These are phyloP conservation scores for Pleurotus citrinopileatus DNA, from an alignment of 768 basidiomycete genomes.

Conservation along the genomic window DNA sequence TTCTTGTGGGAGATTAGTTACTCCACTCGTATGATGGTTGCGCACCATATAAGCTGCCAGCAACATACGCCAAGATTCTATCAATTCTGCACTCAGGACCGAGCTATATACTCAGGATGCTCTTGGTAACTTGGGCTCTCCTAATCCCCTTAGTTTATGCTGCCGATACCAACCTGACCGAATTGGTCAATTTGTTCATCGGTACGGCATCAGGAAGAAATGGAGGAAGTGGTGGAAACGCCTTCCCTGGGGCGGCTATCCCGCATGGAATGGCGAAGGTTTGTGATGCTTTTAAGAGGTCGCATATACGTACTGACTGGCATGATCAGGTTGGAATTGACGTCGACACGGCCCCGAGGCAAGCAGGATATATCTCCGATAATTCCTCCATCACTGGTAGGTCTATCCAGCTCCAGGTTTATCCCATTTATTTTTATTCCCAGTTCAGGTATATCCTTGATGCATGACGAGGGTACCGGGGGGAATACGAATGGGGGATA, in stretches of 20 bases:
- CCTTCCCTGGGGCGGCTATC: constrained; percentile 48
- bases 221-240: constrained; percentile 46
- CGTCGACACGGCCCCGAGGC: constrained; percentile 44
- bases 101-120: no score
- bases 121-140: no score
- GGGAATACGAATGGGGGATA: constrained; percentile 50
- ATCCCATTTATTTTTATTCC: background rate
- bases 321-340: constrained; percentile 44
- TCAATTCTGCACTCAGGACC: no score
- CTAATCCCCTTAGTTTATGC: background rate
- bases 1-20: constrained; percentile 5
- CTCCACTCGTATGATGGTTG: background rate
- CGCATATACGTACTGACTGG: background rate
- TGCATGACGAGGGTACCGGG: constrained; percentile 55
- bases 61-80: no score
- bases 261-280: constrained; percentile 56
- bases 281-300: background rate
- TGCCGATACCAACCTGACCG: constrained; percentile 30
- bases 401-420: background rate
- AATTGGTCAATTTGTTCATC: constrained; percentile 50
- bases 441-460: constrained; percentile 35
- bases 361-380: constrained; percentile 48
- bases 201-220: constrained; percentile 44
- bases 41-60: background rate
- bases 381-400: constrained; percentile 38